A percentile compares a stretch with the other conserved stretches of the same genome.
phyloP scores from a whole-genome alignment of 2,329 filamentous ascomycete species.

The Hymenoscyphus linearis region DNA sequence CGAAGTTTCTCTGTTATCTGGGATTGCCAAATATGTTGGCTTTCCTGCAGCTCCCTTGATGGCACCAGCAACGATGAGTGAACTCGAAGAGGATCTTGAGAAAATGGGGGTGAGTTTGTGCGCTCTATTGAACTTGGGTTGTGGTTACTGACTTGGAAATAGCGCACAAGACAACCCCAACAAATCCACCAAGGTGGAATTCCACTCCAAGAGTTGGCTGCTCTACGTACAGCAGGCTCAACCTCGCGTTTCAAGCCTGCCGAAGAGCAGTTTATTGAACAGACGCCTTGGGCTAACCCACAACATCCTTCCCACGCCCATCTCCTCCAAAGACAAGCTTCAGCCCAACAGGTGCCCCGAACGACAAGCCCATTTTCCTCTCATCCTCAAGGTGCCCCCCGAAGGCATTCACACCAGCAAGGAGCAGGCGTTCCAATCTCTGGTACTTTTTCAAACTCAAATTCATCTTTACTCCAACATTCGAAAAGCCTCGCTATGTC shows the following conservation, averaged over 20 bases:
- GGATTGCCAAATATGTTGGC: conserved; percentile 89
- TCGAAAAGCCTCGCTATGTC: conserved; percentile 24
- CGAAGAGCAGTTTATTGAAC: conserved; percentile 81
- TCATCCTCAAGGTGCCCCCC: conserved; percentile 29
- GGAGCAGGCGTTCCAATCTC: conserved; percentile 25
- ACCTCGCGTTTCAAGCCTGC: conserved; percentile 48
- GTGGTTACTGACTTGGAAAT: conserved; percentile 17
- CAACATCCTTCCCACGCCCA: conserved; percentile 64
- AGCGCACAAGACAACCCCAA: conserved; percentile 26
- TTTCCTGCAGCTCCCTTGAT: conserved; percentile 94
- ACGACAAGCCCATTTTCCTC: conserved; percentile 32
- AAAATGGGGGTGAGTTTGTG: conserved; percentile 72
- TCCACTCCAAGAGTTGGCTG: conserved; percentile 31
- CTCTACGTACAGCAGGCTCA: conserved; percentile 29
- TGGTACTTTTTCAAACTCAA: conserved; percentile 30
- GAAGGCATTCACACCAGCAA: conserved; percentile 37
- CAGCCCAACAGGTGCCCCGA: conserved; percentile 35
- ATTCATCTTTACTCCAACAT: conserved; percentile 22
- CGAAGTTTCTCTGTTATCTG: conserved; percentile 86
- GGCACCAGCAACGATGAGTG: conserved; percentile 61
- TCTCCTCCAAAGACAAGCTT: conserved; percentile 37
- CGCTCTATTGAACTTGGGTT: background rate
- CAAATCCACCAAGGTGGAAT: conserved; percentile 21
- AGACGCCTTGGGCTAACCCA: conserved; percentile 89
- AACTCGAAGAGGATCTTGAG: conserved; percentile 81